A percentile compares a stretch with the other conserved stretches of the same genome.
phyloP scores from a whole-genome alignment of 495 filamentous ascomycete species.

The Pseudoneurospora amorphoporcata region DNA sequence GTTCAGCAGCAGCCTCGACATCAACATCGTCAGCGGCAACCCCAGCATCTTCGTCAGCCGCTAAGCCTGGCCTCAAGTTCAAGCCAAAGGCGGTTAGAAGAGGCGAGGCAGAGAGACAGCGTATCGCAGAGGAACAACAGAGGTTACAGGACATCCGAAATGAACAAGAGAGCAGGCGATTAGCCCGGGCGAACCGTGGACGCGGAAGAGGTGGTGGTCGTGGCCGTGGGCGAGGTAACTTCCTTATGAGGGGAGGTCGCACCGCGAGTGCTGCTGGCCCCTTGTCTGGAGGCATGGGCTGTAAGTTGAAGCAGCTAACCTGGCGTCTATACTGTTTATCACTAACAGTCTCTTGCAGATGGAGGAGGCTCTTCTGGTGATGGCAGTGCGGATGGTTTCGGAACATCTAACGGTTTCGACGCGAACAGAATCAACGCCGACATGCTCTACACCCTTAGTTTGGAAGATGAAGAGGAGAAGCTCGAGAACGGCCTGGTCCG shows the following conservation, averaged over 20 bases:
- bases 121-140: constrained; percentile 26
- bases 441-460: constrained; percentile 23
- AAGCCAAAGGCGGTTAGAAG: constrained; percentile 34
- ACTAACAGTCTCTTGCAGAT: constrained; percentile 12
- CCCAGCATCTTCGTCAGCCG: not conserved
- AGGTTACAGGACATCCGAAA: constrained; percentile 22
- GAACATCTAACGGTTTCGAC: constrained; percentile 18
- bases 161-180: constrained; percentile 19
- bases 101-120: constrained; percentile 31
- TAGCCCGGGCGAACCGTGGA: constrained; percentile 12
- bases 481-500: constrained; percentile 7
- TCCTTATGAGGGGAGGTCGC: constrained; percentile 17
- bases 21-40: not conserved
- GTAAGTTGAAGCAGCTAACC: constrained; percentile 14
- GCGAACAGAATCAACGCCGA: constrained; percentile 33
- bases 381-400: constrained; percentile 16
- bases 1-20: not conserved
- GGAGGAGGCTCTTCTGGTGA: constrained; percentile 21
- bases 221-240: constrained; percentile 29
- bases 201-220: constrained; percentile 27
- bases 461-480: constrained; percentile 20
- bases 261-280: constrained; percentile 28
- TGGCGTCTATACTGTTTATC: not conserved
- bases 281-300: constrained; percentile 23
- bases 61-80: constrained; percentile 19